Evolutionary conservation across 441 rosid genomes (phyloP), one percentile per base, ranked within the genome.

Genomic region (Monsonia emarginata): DNA sequence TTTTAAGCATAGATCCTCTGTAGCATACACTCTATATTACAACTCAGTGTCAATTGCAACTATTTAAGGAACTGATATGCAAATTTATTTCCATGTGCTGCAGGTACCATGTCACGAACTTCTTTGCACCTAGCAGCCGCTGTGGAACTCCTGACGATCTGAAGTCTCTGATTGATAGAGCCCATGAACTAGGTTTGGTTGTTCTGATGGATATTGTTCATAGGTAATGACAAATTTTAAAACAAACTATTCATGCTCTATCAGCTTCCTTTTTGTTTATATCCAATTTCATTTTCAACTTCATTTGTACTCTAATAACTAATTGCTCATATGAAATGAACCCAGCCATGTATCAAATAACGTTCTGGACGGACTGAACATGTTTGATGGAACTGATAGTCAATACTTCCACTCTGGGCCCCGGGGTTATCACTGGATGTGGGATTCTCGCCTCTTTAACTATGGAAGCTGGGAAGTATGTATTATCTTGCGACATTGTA

Each of bases 131-230:
- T 38, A 88, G 96, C 82, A 93, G 98, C 76, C 96, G 98, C 40
- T 93, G 82, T 85, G 98, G 98, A 72, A 90, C 97, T 72, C 97
- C 98, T 66, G 98, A 93, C 76, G 98, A 90, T 67, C 83, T 93
- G 70, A 93, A 93, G 78, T 93, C 98, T 52, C 71, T 93, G 77
- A 90, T 90, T 69, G 98, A 93, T 79, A 88, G 54, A 85, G 98
- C 97, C 71, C 98, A 93, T 72, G 98, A 88, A 71, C 81, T 90
- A 75, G 98, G 93, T 71, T 82, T 93, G 69, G 81, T 88, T 73
- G 98, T 93, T 83, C 91, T 90, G 63, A 90, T 93, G 98, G 98
- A 93, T 86, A 85, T 93, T 65, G 97, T 93, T 81, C 98, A 90
- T 76, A 90, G 98, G 98, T 93, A 73, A 61, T 54, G 42, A 34